These are phyloP conservation scores for Fistulifera solaris DNA, from an alignment of 108 stramenopile species.

Conservation along the genomic window DNA sequence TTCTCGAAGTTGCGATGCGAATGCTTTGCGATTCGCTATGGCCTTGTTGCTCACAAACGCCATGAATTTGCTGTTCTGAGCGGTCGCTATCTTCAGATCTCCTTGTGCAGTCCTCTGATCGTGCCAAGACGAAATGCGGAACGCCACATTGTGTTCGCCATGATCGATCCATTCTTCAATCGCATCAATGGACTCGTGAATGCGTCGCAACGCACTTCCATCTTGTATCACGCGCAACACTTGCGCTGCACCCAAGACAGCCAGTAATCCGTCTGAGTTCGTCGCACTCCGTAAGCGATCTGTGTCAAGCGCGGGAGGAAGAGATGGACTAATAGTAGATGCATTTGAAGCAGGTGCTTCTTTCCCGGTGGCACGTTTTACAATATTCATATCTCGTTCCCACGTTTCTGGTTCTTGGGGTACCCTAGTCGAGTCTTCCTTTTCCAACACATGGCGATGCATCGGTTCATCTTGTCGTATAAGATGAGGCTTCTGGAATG, in stretches of 20 bases:
- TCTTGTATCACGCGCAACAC: constrained; percentile 77
- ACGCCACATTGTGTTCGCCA: constrained; percentile 79
- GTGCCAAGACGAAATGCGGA: constrained; percentile 81
- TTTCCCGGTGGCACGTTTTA: not conserved
- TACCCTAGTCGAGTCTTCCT: too few species aligned
- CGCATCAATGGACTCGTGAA: constrained; percentile 56
- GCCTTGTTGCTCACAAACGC: constrained; percentile 87
- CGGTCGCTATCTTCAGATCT: constrained; percentile 79
- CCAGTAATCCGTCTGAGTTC: constrained; percentile 80
- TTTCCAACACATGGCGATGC: too few species aligned
- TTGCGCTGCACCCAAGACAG: constrained; percentile 79
- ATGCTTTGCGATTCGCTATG: constrained; percentile 69
- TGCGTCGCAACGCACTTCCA: constrained; percentile 59
- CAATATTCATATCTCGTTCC: not conserved
- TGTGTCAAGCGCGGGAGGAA: constrained; percentile 82
- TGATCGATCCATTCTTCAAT: constrained; percentile 86
- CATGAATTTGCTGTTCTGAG: constrained; percentile 64
- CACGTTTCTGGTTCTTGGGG: not conserved
- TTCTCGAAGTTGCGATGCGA: constrained; percentile 65
- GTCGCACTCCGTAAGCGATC: constrained; percentile 80
- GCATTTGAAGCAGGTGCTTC: not conserved
- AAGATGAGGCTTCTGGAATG: constrained; percentile 4
- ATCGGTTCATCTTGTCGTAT: constrained; percentile 1
- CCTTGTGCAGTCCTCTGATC: constrained; percentile 81
- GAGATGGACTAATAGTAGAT: constrained; percentile 28